Conservation (phyloP, 805 yeast genomes). For the Crinitomyces ghanaensis region DNA sequence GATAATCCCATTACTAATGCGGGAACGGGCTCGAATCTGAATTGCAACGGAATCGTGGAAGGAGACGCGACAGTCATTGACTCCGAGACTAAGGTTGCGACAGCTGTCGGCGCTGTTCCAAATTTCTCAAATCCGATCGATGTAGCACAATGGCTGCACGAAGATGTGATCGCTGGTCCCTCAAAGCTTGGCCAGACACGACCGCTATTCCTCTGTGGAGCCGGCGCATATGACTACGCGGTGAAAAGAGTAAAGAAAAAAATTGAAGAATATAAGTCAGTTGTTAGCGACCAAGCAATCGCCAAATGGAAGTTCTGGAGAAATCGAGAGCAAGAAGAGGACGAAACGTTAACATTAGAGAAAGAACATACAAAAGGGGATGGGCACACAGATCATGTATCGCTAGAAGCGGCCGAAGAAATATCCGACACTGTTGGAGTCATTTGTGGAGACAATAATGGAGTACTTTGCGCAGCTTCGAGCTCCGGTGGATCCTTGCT, state of each 20-base stretch:
- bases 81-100: conserved; percentile 12
- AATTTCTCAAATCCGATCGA: conserved; percentile 23
- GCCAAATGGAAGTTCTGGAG: background rate
- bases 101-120: conserved; percentile 25
- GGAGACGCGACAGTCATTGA: conserved; percentile 31
- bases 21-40: conserved; percentile 31
- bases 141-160: conserved; percentile 17
- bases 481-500: conserved; percentile 32
- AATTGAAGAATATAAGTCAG: too few species aligned
- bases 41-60: conserved; percentile 24
- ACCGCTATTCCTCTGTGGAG: conserved; percentile 25
- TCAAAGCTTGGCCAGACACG: conserved; percentile 11
- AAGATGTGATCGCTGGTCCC: conserved; percentile 6
- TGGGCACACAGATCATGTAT: too few species aligned
- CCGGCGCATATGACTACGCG: conserved; percentile 25
- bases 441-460: conserved; percentile 21
- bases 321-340: background rate
- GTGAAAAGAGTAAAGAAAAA: too few species aligned
- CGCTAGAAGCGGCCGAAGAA: conserved; percentile 6
- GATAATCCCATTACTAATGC: conserved; percentile 28
- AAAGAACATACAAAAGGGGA: background rate
- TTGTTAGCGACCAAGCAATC: conserved; percentile 2
- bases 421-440: conserved; percentile 32
- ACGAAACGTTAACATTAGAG: too few species aligned
- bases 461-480: conserved; percentile 22